Percentiles rank a stretch among this genome's conserved stretches.
Evolutionary conservation across 345 rosid species (phyloP).

Genomic region (Psidium friedrichsthalianum): DNA sequence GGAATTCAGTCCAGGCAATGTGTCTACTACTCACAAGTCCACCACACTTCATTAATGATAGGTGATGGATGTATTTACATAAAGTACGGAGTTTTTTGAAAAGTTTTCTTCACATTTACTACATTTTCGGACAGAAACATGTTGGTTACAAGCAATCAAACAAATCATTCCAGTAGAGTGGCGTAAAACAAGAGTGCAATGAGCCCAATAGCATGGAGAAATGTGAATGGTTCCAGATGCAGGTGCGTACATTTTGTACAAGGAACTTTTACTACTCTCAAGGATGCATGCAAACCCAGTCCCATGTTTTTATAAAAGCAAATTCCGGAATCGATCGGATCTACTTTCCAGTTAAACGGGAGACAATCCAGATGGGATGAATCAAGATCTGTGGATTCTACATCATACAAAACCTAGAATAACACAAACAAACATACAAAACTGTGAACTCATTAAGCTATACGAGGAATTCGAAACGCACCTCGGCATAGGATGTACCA

Average conservation of each 20-base stretch:
- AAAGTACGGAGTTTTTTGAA: background rate
- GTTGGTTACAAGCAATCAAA: background rate
- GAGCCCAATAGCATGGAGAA: background rate
- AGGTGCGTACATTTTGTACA: background rate
- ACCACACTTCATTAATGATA: background rate
- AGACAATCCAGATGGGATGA: background rate
- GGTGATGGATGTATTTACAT: background rate
- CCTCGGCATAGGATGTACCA: constrained; percentile 54
- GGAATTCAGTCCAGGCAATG: background rate
- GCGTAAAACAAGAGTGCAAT: background rate
- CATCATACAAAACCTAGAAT: background rate
- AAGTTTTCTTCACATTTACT: background rate
- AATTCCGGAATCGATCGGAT: background rate
- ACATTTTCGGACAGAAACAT: background rate
- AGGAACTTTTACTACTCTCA: background rate
- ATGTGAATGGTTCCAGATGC: background rate
- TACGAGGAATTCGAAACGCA: background rate
- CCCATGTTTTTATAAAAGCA: background rate
- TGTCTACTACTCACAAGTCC: background rate
- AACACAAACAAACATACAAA: background rate
- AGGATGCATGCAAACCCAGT: background rate
- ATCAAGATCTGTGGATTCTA: constrained; percentile 27
- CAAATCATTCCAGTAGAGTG: background rate
- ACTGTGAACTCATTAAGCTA: background rate
- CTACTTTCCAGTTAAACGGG: background rate